Evolutionary conservation across 306 rosid genomes (phyloP), one percentile per base, ranked within the genome.

Genomic region (Inga oerstediana): DNA sequence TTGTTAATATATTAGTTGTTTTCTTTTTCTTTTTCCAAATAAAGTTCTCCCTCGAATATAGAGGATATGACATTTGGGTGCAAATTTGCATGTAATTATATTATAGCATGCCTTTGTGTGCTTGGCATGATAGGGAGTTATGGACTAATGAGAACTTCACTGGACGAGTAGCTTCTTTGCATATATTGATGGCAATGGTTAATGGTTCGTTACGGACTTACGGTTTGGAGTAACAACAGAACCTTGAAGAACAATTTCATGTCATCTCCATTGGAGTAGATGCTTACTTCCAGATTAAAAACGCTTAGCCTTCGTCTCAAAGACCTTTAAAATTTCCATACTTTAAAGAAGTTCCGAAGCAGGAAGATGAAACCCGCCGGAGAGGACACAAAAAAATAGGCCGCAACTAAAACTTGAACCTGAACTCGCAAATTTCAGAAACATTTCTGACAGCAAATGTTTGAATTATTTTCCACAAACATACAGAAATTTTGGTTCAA

Each of bases 401-500:
- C n/a, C 14, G 44, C 10, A 32, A 56, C 72, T n/a, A 59, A 59
- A 59, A 59, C 66, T 10, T 59, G 14, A 59, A 9, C 34, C 66
- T 22, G 13, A 59, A n/a, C 32, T 1, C 14, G 34, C 34, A 59
- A 59, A 59, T 10, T 59, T 22, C 66, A 9, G 66, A 58, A 58
- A 22, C 66, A 22, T 59, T 22, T 22, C 34, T 59, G 27, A 59
- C 66, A 27, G 30, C 30, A 27, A 27, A 27, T 27, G 30, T 27
- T 27, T 27, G 30, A 27, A 27, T 27, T 27, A 27, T 27, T 27
- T 27, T 27, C 30, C 30, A 27, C 1, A 27, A 39, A 76, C 11
- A 43, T n/a, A 80, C 22, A 49, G 70, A 65, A 77, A 56, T 51
- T 82, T 80, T 56, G 71, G 27, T 48, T 62, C 19, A 7, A 75